Percentiles rank a stretch among this genome's conserved stretches.
phyloP scores from a whole-genome alignment of 176 grass and related monocot species.

The Guadua angustifolia region DNA sequence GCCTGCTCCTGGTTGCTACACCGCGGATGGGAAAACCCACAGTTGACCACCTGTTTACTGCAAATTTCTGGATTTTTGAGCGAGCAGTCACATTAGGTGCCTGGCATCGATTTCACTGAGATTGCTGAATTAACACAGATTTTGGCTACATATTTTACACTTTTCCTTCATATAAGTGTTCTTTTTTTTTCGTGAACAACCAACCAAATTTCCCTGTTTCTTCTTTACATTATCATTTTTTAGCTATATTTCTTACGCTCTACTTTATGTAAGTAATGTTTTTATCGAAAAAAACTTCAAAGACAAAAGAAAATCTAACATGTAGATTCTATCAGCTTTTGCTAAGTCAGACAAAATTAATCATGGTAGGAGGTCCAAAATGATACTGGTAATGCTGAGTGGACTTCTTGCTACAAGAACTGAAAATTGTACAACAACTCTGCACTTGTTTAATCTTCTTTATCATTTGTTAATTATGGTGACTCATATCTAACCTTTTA shows the following conservation, averaged over 20 bases:
- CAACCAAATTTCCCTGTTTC: background rate
- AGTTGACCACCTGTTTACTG: background rate
- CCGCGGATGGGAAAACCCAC: background rate
- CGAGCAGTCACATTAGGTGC: background rate
- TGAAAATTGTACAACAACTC: background rate
- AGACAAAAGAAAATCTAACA: background rate
- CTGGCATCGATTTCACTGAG: background rate
- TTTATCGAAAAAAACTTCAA: background rate
- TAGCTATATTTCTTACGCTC: background rate
- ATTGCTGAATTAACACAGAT: background rate
- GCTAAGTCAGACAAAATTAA: background rate
- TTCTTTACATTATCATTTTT: background rate
- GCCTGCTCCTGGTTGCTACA: background rate
- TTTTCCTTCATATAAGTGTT: background rate
- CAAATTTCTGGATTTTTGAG: conserved; percentile 1
- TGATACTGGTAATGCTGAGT: background rate
- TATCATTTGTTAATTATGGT: background rate
- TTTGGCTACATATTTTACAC: background rate
- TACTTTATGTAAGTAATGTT: background rate
- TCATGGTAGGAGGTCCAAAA: background rate
- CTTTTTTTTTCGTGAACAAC: background rate
- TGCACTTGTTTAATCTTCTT: background rate
- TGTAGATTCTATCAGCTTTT: background rate
- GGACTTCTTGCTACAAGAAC: conserved; percentile 2
- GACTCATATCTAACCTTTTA: too few relatives aligned